These are phyloP conservation scores for Anethum foeniculum DNA, from an alignment of 140 eudicot genomes.

Conservation along the genomic window DNA sequence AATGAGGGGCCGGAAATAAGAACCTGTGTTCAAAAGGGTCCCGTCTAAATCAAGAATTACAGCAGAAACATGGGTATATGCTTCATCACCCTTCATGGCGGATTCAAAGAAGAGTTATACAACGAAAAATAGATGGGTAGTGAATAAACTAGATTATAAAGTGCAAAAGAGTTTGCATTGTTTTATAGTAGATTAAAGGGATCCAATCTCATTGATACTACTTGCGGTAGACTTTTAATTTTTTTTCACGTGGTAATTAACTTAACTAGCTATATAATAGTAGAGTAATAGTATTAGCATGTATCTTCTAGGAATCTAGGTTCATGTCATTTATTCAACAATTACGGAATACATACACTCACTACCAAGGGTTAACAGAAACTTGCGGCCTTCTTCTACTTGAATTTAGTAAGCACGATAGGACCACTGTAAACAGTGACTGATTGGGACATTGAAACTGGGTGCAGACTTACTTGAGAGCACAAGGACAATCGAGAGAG, in stretches of 20 bases:
- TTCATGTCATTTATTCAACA: no score
- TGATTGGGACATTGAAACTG: no score
- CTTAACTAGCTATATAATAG: no score
- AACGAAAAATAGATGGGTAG: background rate
- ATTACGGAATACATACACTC: no score
- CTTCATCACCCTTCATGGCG: slow-evolving; percentile 22
- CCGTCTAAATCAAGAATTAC: slow-evolving; percentile 81
- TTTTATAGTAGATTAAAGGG: background rate
- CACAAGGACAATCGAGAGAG: background rate
- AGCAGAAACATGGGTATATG: slow-evolving; percentile 34
- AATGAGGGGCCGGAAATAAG: background rate
- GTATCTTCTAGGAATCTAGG: background rate
- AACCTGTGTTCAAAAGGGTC: slow-evolving; percentile 77
- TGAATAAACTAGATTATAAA: background rate
- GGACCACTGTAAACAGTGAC: background rate
- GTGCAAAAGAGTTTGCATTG: background rate
- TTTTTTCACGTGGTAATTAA: background rate
- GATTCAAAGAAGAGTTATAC: background rate
- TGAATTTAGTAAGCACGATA: background rate
- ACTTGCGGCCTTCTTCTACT: background rate
- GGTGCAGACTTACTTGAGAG: no score
- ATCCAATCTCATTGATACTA: background rate
- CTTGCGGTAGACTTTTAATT: background rate
- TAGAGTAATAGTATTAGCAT: no score
- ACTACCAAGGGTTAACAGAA: background rate